Conservation (phyloP, 768 basidiomycete genomes). For the Sarcodon sp. region DNA sequence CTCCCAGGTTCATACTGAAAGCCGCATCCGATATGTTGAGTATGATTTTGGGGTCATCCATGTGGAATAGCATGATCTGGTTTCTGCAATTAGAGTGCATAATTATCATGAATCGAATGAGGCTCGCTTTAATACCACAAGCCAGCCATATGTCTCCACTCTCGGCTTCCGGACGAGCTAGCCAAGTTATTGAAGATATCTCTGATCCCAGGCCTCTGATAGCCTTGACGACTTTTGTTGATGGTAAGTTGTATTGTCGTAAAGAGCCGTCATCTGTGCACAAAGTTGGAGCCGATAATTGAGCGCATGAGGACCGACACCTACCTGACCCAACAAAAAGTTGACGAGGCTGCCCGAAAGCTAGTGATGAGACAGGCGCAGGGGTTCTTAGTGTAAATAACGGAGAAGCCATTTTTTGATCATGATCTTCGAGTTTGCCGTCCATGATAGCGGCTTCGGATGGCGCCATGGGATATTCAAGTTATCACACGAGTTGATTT, state of each 20-base stretch:
- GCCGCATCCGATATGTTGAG: constrained; percentile 36
- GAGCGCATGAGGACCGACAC: constrained; percentile 3
- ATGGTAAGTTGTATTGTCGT: constrained; percentile 49
- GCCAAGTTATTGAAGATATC: constrained; percentile 48
- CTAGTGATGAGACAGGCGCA: constrained; percentile 38
- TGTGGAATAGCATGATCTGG: constrained; percentile 26
- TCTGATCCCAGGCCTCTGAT: constrained; percentile 43
- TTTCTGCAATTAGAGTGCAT: background rate
- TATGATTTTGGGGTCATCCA: constrained; percentile 40
- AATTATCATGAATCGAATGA: background rate
- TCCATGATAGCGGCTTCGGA: background rate
- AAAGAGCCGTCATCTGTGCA: constrained; percentile 53
- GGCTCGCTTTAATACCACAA: constrained; percentile 39
- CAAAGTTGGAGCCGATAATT: constrained; percentile 1
- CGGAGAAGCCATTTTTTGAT: background rate
- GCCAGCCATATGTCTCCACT: constrained; percentile 52
- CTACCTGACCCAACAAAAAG: constrained; percentile 55
- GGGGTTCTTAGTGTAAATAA: constrained; percentile 25
- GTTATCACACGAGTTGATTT: background rate
- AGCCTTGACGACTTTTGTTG: constrained; percentile 49
- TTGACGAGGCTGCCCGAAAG: constrained; percentile 32
- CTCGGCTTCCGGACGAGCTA: constrained; percentile 23
- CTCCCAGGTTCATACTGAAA: constrained; percentile 29
- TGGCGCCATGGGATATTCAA: constrained; percentile 1
- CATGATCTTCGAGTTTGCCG: background rate